Evolutionary conservation across 495 filamentous ascomycete species (phyloP).

Genomic region (Neurospora sp.): DNA sequence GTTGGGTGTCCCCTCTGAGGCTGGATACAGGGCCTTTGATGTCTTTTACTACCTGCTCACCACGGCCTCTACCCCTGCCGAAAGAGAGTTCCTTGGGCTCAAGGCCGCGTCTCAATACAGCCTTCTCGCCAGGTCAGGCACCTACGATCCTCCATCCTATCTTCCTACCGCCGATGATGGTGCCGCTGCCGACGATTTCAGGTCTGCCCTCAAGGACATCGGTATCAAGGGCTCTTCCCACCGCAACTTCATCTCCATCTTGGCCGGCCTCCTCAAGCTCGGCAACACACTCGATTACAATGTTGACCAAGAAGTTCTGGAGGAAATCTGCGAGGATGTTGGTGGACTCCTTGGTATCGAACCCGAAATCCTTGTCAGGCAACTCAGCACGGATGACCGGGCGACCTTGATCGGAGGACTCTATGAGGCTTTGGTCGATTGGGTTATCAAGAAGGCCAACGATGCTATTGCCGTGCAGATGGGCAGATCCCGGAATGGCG

Average conservation of each 20-base stretch:
- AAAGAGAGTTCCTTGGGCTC: conserved; percentile 83
- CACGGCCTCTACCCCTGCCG: conserved; percentile 77
- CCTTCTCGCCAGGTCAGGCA: conserved; percentile 70
- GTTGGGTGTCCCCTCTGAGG: conserved; percentile 65
- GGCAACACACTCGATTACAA: conserved; percentile 80
- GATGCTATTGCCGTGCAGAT: conserved; percentile 75
- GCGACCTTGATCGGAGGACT: conserved; percentile 72
- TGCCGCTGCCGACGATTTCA: conserved; percentile 87
- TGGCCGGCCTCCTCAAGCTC: conserved; percentile 82
- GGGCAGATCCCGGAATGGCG: conserved; percentile 44
- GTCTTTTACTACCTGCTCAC: conserved; percentile 96
- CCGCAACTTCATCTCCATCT: conserved; percentile 67
- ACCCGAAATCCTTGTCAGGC: conserved; percentile 67
- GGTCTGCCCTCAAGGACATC: conserved; percentile 70
- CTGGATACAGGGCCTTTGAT: conserved; percentile 90
- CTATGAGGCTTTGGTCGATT: conserved; percentile 92
- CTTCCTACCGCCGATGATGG: conserved; percentile 89
- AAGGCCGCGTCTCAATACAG: conserved; percentile 69
- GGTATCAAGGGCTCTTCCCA: conserved; percentile 82
- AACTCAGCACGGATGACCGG: conserved; percentile 75
- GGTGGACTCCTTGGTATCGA: conserved; percentile 76
- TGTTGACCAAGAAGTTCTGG: conserved; percentile 76
- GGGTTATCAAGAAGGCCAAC: conserved; percentile 83
- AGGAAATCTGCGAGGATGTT: conserved; percentile 84
- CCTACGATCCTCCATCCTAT: conserved; percentile 80